A percentile compares a stretch with the other conserved stretches of the same genome.
Evolutionary conservation across 2,329 filamentous ascomycete species (phyloP).

Genomic region (Chaetomiaceae sp.): DNA sequence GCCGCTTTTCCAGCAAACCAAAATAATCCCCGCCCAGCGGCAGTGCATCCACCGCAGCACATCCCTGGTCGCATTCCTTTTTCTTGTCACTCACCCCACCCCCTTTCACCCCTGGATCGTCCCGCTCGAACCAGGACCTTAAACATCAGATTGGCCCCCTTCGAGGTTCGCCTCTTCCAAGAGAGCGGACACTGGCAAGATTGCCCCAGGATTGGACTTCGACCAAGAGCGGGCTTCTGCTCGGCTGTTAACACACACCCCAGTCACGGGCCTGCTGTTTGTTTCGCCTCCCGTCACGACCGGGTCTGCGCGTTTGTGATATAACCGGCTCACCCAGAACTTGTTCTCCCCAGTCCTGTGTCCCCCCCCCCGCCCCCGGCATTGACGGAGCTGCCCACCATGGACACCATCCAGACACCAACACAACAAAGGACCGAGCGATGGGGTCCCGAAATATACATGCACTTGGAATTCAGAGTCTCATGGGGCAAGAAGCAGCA

Average conservation of each 20-base stretch:
- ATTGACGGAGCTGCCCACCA: too few relatives aligned
- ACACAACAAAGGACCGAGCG: slow-evolving; percentile 13
- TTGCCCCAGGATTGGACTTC: not conserved
- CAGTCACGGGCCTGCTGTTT: too few relatives aligned
- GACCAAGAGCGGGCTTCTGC: not conserved
- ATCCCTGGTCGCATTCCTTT: slow-evolving; percentile 2
- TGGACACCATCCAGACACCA: slow-evolving; percentile 12
- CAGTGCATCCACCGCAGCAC: slow-evolving; percentile 17
- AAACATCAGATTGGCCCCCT: slow-evolving; percentile 12
- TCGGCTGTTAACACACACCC: too few relatives aligned
- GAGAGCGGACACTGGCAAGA: not conserved
- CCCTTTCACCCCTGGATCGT: not conserved
- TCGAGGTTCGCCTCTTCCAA: slow-evolving; percentile 2
- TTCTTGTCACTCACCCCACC: slow-evolving; percentile 2
- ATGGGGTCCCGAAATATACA: slow-evolving; percentile 42
- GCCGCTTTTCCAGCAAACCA: slow-evolving; percentile 22
- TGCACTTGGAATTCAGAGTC: slow-evolving; percentile 50
- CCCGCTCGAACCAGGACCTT: slow-evolving; percentile 3
- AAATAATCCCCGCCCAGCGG: slow-evolving; percentile 19
- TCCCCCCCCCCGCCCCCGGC: too few relatives aligned
- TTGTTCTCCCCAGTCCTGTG: not conserved
- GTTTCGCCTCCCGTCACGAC: not conserved
- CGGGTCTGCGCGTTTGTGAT: not conserved
- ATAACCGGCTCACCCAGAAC: not conserved
- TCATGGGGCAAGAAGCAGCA: slow-evolving; percentile 43